Evolutionary conservation across 1,139 yeast species (phyloP), one percentile per base, ranked within the genome.

Genomic region (Lodderomyces theae): DNA sequence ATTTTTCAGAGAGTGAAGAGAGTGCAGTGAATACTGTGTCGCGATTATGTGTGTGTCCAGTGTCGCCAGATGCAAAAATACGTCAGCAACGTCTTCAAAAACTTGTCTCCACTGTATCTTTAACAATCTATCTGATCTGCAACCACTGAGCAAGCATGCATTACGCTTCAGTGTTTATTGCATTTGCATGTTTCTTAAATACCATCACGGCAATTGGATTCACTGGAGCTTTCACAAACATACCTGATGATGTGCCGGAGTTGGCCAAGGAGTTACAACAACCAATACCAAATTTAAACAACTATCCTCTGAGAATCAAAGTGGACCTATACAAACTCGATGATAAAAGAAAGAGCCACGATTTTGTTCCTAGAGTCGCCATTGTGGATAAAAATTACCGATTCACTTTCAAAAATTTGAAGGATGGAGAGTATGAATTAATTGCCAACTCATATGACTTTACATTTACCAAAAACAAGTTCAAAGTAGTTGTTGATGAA

Each of bases 391-490:
- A 56, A 29, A 48, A 56, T 10, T 66, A 55, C 42, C 48, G 50
- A 4, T 71, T 68, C 45, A 35, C 39, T 1, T 66, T 60, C 40
- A 45, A 50, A 6, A 50, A 53, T 12, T 51, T 72, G 40, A 32
- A 38, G 2, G 42, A 49, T 10, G 77, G 77, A 5, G 57, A 54
- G 35, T 70, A 72, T 44, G 62, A 65, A 40, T 60, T 72, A 35
- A 30, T 53, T 13, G 54, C 71, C 6, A 51, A 58, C 41, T 64
- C 74, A 1, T 66, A 69, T 49, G 77, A 72, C 45, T 69, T 69
- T 46, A 42, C 46, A 7, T 55, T 72, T 32, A 41, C 44, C 13
- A 44, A 44, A 25, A 57, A 60, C 32, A 52, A 69, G 38, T 69
- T 50, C 49, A 52, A 55, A 34, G 50, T 72, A 10, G 15, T 24